Evolutionary conservation across 208 protist species (phyloP), one percentile per base, ranked within the genome.

Genomic region (Leishmania major): DNA sequence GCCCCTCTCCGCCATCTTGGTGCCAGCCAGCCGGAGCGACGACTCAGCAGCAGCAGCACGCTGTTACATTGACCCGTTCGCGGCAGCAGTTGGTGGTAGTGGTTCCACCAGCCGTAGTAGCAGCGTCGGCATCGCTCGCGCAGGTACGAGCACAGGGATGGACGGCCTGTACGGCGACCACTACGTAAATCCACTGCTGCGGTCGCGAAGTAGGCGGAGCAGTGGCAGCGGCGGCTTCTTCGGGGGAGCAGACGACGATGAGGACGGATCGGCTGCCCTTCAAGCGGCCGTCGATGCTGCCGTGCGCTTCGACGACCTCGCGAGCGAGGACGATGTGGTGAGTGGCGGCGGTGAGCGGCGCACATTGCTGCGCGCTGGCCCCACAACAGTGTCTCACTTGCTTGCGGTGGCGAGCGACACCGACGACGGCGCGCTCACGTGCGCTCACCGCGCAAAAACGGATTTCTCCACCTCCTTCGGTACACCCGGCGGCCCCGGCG

Each of bases 221-320:
- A 15, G 45, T 8, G 35, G 13, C n/a, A 45, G 71, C 43, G 59
- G 71, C 15, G 51, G 5, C 17, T 45, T 31, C 31, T 60, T 62
- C n/a, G 49, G 40, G 22, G 40, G 43, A 10, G 71, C 28, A 31
- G 59, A 43, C 15, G 53, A 8, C n/a, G 80, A 84, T n/a, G 80
- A 57, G 4, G 80, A 69, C 35, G 51, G 22, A 6, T 55, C 72
- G 13, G 75, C 51, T 5, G 80, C 53, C 10, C 22, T 84, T 25
- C 75, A 79, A 47, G 80, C 80, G 2, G 80, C 51, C 75, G 57
- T 84, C 67, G 55, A 74, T 31, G 80, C 80, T 13, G 80, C 75
- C 2, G 67, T 55, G 45, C 62, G 75, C 75, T 80, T 84, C 55
- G 67, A 80, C 51, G 75, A 76, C 66, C 74, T 79, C 55, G 59